phyloP scores from a whole-genome alignment of 495 filamentous ascomycete genomes.

The Cercophora samala region DNA sequence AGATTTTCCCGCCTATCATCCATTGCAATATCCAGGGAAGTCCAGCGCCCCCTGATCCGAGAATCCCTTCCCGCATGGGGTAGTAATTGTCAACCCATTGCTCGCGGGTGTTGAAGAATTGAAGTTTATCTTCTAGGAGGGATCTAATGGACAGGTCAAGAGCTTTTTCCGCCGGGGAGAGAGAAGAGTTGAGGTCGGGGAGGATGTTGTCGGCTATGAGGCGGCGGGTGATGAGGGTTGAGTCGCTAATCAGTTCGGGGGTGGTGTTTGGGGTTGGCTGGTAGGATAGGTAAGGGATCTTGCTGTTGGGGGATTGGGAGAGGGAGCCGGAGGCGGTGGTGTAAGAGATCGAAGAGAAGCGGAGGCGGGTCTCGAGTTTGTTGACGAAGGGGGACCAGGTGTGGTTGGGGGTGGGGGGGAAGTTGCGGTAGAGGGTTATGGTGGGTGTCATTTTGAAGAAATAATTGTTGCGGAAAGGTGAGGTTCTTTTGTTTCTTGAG shows the following conservation, averaged over 20 bases:
- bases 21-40: slow-evolving; percentile 52
- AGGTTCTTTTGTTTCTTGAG: background rate
- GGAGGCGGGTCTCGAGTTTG: slow-evolving; percentile 63
- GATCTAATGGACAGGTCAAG: slow-evolving; percentile 52
- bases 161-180: slow-evolving; percentile 39
- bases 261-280: background rate
- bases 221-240: slow-evolving; percentile 50
- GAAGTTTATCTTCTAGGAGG: slow-evolving; percentile 60
- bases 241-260: slow-evolving; percentile 40
- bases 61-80: slow-evolving; percentile 52
- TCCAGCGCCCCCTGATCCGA: slow-evolving; percentile 27
- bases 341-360: slow-evolving; percentile 52
- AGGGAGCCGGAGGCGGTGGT: slow-evolving; percentile 41
- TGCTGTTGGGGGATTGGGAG: slow-evolving; percentile 49
- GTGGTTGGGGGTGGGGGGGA: slow-evolving; percentile 38
- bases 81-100: slow-evolving; percentile 62
- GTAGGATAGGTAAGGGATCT: slow-evolving; percentile 56
- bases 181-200: slow-evolving; percentile 45
- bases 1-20: slow-evolving; percentile 51
- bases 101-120: slow-evolving; percentile 50
- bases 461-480: too few relatives aligned
- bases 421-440: slow-evolving; percentile 55
- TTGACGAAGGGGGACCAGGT: slow-evolving; percentile 64
- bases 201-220: slow-evolving; percentile 43
- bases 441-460: background rate